Evolutionary conservation across 805 yeast species (phyloP), one percentile per base, ranked within the genome.

Genomic region (Saccharomycopsis malanga): DNA sequence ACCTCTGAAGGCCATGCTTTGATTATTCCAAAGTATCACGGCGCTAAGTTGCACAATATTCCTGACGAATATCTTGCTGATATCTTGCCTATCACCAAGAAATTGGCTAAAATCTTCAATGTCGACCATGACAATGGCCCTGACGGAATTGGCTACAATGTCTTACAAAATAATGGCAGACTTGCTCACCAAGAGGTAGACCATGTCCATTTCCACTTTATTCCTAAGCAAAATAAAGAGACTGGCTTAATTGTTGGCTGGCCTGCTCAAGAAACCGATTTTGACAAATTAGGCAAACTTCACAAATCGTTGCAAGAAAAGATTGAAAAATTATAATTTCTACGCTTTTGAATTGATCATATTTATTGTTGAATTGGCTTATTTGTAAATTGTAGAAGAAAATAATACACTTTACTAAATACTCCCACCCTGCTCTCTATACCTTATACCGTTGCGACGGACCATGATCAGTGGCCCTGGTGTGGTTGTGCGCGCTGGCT

Each of bases 131-230:
- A 81, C 50, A 74, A 73, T 9, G 75, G 78, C 27, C 71, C 72
- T 3, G 72, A 73, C 4, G 87, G 87, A 17, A 72, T 67, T 42
- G 95, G 95, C 39, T 91, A 91, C 73, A 91, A 91, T 61, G 63
- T 91, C 18, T 70, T 91, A 55, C 98, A 89, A 66, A 93, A 91
- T 72, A 93, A 91, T 57, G 98, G 98, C 42, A 69, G 86, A 61
- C 81, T 89, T 60, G 98, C 98, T 10, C 98, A 93, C 62, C 98
- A 91, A 69, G 83, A 75, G 47, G 98, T 93, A 48, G 93, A 85
- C 56, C 98, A 91, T 63, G 97, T 93, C 49, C 98, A 91, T 64
- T 85, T 93, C 76, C 98, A 91, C 64, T 77, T 91, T 64, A 91
- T 91, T 61, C 98, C 98, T 43, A 91, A 91, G 74, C 74, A 74